Percentiles rank a stretch among this genome's conserved stretches.
Evolutionary conservation across 331 rosid genomes (phyloP).

Genomic region (Rosa hybrid): DNA sequence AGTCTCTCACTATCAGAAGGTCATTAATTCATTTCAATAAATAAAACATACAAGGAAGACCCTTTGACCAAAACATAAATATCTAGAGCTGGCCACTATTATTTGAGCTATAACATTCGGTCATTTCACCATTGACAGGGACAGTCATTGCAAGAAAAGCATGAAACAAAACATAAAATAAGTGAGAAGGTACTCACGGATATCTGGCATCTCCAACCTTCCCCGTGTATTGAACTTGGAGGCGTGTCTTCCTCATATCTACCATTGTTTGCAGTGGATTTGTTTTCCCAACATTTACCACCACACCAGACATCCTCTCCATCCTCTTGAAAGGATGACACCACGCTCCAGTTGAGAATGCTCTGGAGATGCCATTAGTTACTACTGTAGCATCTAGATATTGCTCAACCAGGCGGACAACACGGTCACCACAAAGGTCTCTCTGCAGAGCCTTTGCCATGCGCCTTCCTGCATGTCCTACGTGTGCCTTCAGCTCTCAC

Average conservation of each 20-base stretch:
- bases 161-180: neutral
- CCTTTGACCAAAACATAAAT: too few species aligned
- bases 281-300: conserved; percentile 76
- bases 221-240: conserved; percentile 87
- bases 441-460: conserved; percentile 82
- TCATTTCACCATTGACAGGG: too few species aligned
- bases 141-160: too few species aligned
- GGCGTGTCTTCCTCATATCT: conserved; percentile 85
- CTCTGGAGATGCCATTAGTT: conserved; percentile 87
- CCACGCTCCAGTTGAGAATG: conserved; percentile 98
- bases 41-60: too few species aligned
- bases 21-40: neutral
- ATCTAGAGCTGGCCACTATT: too few species aligned
- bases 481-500: conserved; percentile 77
- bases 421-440: conserved; percentile 77
- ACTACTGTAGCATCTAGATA: conserved; percentile 88
- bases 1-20: neutral
- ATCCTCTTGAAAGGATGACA: conserved; percentile 68
- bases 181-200: conserved; percentile 69
- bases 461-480: conserved; percentile 75
- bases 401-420: conserved; percentile 65
- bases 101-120: too few species aligned
- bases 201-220: conserved; percentile 98
- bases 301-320: conserved; percentile 91
- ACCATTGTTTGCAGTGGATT: conserved; percentile 85